Base-by-base conservation (phyloP, 257 asterid species). In the Solanum verrucosum region DNA sequence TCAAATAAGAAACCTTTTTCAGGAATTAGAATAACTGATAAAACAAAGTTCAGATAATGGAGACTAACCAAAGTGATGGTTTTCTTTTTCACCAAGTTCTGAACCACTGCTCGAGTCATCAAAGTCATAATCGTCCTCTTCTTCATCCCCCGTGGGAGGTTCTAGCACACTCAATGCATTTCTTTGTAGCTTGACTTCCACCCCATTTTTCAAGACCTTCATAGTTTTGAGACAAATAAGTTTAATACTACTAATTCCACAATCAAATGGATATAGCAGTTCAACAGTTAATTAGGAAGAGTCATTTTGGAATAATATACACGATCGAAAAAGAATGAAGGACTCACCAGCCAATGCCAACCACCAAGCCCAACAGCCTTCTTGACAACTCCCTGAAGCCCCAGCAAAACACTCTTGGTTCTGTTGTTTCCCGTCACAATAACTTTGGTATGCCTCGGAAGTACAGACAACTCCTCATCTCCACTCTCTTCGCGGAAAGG, bases 341-440 rank as follows among this genome's bases (percentile, higher is more conserved):
- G 14, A 16, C 83, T 84, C 94, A 95, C 98, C 98, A 97, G 97
- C 99, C 99, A 96, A 93, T 96, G 99, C 99, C 99, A 95, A 87
- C 98, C 98, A 84, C 99, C 99, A 90, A 96, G 98, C 16, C 99
- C 98, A 91, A 96, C 98, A 90, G 99, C 98, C 87, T 96, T 96
- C 97, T 96, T 96, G 89, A 96, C 99, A 73, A 95, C 97, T 56
- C 99, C 99, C 94, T 95, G 98, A 90, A 96, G 91, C 33, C 99
- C 99, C 60, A 96, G 98, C 93, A 96, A 92, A 88, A 96, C 98
- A 87, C 98, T 95, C 93, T 96, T 96, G 31, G 98, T 96, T 90
- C 98, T 92, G 92, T 95, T 96, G 93, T 96, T 96, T 84, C 99
- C 99, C 0, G 98, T 96, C 88, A 96, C 99, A 85, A 96, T 87